phyloP scores from a whole-genome alignment of 768 basidiomycete species.

The Suillus lakei region DNA sequence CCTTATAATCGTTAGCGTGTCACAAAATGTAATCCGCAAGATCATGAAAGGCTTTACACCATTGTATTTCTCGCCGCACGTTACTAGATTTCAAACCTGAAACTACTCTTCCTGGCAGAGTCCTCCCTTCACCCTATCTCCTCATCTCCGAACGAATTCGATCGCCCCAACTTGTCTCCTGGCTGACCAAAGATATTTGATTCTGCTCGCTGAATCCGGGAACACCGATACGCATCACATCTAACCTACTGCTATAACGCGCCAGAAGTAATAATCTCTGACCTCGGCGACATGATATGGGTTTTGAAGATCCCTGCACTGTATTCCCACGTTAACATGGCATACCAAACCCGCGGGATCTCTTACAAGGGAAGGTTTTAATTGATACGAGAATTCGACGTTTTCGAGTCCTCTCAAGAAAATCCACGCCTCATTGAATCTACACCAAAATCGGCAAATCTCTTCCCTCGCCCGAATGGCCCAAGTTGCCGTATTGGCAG shows the following conservation, averaged over 20 bases:
- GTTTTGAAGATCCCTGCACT: background rate
- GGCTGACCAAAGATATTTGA: background rate
- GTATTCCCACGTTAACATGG: background rate
- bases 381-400: background rate
- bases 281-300: background rate
- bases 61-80: background rate
- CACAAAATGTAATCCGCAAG: too few species aligned
- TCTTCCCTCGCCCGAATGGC: too few species aligned
- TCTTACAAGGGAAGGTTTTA: background rate
- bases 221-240: background rate
- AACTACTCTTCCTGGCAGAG: background rate
- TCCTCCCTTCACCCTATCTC: background rate
- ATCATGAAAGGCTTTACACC: background rate
- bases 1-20: background rate
- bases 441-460: constrained; percentile 1
- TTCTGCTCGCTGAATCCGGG: background rate
- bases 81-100: background rate
- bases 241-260: background rate
- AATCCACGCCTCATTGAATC: constrained; percentile 6
- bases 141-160: background rate
- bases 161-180: background rate
- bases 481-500: too few species aligned
- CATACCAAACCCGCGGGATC: background rate
- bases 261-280: background rate
- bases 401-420: background rate